Percentiles rank a stretch among this genome's conserved stretches.
Conservation (phyloP, 139 green algal genomes). For the Yamagishiella unicocca region DNA sequence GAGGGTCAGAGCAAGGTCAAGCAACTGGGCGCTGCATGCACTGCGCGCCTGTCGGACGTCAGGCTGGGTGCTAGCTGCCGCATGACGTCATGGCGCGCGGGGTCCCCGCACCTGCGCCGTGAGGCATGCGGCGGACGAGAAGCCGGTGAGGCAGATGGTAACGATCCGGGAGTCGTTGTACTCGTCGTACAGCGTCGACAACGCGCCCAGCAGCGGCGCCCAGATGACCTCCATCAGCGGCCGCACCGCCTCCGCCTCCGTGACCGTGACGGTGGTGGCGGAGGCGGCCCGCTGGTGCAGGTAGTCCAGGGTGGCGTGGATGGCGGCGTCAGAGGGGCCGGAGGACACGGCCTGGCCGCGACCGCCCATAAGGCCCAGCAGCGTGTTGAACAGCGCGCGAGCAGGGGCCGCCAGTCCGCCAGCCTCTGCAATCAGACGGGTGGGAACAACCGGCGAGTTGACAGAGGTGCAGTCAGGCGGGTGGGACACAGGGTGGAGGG, state of each 20-base stretch:
- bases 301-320: constrained; percentile 71
- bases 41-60: too few relatives aligned
- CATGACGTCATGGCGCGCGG: too few relatives aligned
- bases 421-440: not conserved
- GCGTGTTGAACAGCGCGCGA: constrained; percentile 56
- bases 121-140: constrained; percentile 62
- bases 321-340: constrained; percentile 51
- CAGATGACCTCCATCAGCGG: constrained; percentile 96
- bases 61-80: too few relatives aligned
- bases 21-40: too few relatives aligned
- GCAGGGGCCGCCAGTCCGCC: constrained; percentile 33
- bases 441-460: too few relatives aligned
- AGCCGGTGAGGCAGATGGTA: constrained; percentile 81
- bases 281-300: constrained; percentile 83
- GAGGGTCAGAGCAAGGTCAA: not conserved
- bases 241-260: constrained; percentile 72
- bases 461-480: too few relatives aligned
- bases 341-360: constrained; percentile 49
- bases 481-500: too few relatives aligned
- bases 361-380: constrained; percentile 67
- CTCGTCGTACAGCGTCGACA: constrained; percentile 91
- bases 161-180: constrained; percentile 69
- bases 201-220: constrained; percentile 93
- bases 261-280: constrained; percentile 83
- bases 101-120: constrained; percentile 32